Percentiles rank a stretch among this genome's conserved stretches.
phyloP scores from a whole-genome alignment of 192 early-diverging fungal species.

The Entrophospora sp. region DNA sequence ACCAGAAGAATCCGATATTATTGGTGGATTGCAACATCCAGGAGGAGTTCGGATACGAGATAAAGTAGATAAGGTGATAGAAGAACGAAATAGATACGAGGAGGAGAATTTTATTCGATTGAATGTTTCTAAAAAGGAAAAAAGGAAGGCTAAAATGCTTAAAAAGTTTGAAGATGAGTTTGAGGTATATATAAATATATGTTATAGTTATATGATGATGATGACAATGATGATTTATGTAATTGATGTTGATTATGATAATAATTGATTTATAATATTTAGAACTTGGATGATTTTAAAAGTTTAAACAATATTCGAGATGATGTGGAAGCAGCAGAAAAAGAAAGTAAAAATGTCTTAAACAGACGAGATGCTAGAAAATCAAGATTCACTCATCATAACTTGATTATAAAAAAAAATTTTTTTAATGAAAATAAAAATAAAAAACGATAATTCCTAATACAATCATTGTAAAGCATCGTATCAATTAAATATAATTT shows the following conservation, averaged over 20 bases:
- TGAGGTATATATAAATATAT: slow-evolving; percentile 36
- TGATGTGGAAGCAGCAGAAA: slow-evolving; percentile 37
- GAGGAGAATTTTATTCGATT: slow-evolving; percentile 85
- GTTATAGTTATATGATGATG: too few species aligned
- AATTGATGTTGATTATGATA: not conserved
- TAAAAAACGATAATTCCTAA: too few species aligned
- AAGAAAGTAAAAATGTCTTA: slow-evolving; percentile 38
- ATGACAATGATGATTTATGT: too few species aligned
- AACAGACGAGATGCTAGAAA: slow-evolving; percentile 32
- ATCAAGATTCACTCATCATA: slow-evolving; percentile 19
- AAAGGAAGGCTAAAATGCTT: slow-evolving; percentile 49
- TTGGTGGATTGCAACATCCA: slow-evolving; percentile 70
- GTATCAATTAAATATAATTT: too few species aligned
- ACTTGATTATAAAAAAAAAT: slow-evolving; percentile 20
- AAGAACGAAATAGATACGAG: slow-evolving; percentile 62
- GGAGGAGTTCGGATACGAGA: too few species aligned
- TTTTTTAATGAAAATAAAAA: too few species aligned
- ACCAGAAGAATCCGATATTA: slow-evolving; percentile 66
- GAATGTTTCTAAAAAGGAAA: slow-evolving; percentile 63
- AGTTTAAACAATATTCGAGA: slow-evolving; percentile 39
- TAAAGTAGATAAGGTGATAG: slow-evolving; percentile 45
- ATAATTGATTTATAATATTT: not conserved
- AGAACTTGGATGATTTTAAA: slow-evolving; percentile 50
- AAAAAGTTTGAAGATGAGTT: slow-evolving; percentile 78
- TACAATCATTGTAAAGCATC: too few species aligned